A percentile compares a stretch with the other conserved stretches of the same genome.
Conservation (phyloP, 2,329 filamentous ascomycete genomes). For the Magnaporthiopsis rhizophila region DNA sequence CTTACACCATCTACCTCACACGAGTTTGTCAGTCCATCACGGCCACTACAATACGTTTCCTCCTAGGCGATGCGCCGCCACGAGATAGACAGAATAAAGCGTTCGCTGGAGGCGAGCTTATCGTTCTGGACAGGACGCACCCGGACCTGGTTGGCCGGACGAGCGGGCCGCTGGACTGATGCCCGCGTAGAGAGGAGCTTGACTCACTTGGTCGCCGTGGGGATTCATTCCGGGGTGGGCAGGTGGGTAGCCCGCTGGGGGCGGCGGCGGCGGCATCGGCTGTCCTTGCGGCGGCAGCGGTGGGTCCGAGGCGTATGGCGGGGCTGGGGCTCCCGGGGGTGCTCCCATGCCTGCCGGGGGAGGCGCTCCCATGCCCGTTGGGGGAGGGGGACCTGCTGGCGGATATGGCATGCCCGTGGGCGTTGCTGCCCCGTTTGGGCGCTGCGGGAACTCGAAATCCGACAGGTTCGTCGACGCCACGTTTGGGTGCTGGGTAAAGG, state of each 20-base stretch:
- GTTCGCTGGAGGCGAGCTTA: background rate
- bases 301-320: background rate
- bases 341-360: background rate
- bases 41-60: no score
- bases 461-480: slow-evolving; percentile 21
- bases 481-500: slow-evolving; percentile 31
- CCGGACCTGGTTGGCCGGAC: slow-evolving; percentile 4
- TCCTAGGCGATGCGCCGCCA: background rate
- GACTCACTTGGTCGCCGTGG: slow-evolving; percentile 16
- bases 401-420: slow-evolving; percentile 10
- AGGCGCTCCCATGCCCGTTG: background rate
- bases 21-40: background rate
- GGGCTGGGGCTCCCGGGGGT: no score
- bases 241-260: background rate
- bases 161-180: background rate
- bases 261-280: background rate
- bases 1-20: slow-evolving; percentile 12
- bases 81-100: background rate
- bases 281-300: background rate
- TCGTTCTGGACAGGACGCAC: slow-evolving; percentile 12
- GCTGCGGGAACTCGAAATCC: slow-evolving; percentile 23
- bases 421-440: slow-evolving; percentile 16
- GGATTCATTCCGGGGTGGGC: background rate
- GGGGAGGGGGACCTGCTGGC: slow-evolving; percentile 3
- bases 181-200: slow-evolving; percentile 8